Base-by-base conservation (phyloP, 495 filamentous ascomycete species). In the Aspergillus ostianus region DNA sequence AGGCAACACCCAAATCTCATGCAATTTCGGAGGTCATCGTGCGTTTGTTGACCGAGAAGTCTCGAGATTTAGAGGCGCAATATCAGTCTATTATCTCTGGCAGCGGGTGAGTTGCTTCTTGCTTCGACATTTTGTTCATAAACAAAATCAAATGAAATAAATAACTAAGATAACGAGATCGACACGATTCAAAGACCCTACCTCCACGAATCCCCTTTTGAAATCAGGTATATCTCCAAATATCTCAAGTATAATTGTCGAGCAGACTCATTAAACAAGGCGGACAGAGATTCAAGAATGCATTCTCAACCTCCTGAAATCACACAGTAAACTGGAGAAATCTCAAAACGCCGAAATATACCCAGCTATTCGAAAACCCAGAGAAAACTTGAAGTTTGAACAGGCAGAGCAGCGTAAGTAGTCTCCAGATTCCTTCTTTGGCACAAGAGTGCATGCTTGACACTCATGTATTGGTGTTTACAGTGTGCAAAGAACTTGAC, bases 401-500 rank as follows among this genome's bases (percentile, higher is more conserved):
- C 67, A 70, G 29, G 73, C 73, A 17, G 72, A 77, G 19, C 67
- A 77, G 47, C 49, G 73, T 77, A 26, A 63, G n/a, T n/a, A n/a
- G n/a, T n/a, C n/a, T n/a, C n/a, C n/a, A n/a, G n/a, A n/a, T n/a
- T n/a, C n/a, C n/a, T n/a, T n/a, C n/a, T n/a, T n/a, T n/a, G n/a
- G n/a, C n/a, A n/a, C n/a, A n/a, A n/a, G n/a, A 8, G 49, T 51
- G 20, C 6, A 10, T 26, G 20, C 4, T 51, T 27, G 4, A 6
- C 5, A 9, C 26, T 26, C 8, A 26, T 51, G 18, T 4, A 27
- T 52, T 52, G 10, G 10, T 29, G 29, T 26, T 46, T 0, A 56
- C 30, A 76, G 73, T 76, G 23, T 76, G 73, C 58, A 71, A 71
- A 48, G 67, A 73, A n/a, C 51, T 76, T 10, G 71, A 76, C 20